Evolutionary conservation across 257 asterid species (phyloP).

Genomic region (Solanum piurae): DNA sequence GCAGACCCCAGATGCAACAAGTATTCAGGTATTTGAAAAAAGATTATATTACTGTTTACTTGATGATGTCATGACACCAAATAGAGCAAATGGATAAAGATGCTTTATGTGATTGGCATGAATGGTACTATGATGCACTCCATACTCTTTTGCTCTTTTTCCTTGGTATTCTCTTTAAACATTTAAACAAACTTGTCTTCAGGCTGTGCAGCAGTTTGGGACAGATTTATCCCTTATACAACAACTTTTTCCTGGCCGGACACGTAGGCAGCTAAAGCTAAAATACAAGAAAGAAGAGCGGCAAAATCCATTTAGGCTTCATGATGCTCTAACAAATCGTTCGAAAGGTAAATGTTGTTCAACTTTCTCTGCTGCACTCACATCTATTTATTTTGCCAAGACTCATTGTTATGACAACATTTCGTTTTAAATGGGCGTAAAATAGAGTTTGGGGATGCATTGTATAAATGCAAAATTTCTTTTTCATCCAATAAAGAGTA

Average conservation of each 20-base stretch:
- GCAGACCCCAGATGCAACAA: not conserved
- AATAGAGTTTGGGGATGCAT: not conserved
- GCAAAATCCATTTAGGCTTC: conserved; percentile 60
- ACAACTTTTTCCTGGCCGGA: conserved; percentile 73
- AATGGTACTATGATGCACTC: not conserved
- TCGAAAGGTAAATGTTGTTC: conserved; percentile 30
- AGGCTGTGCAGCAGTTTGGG: conserved; percentile 84
- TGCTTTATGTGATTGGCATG: not conserved
- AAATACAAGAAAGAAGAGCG: conserved; percentile 85
- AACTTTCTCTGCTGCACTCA: not conserved
- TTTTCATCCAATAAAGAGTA: not conserved
- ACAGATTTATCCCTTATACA: conserved; percentile 79
- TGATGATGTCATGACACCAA: not conserved
- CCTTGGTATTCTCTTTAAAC: not conserved
- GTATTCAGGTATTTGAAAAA: not conserved
- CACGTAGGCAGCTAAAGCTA: conserved; percentile 51
- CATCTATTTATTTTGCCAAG: not conserved
- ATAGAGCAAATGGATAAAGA: not conserved
- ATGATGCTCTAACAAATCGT: conserved; percentile 67
- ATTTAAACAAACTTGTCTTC: not conserved
- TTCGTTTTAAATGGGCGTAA: not conserved
- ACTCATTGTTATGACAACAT: not conserved
- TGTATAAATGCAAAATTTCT: not conserved
- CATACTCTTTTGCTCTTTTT: not conserved
- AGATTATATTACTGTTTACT: not conserved